A percentile compares a stretch with the other conserved stretches of the same genome.
Evolutionary conservation across 805 yeast species (phyloP).

Genomic region (Wickerhamomyces chaumierensis): DNA sequence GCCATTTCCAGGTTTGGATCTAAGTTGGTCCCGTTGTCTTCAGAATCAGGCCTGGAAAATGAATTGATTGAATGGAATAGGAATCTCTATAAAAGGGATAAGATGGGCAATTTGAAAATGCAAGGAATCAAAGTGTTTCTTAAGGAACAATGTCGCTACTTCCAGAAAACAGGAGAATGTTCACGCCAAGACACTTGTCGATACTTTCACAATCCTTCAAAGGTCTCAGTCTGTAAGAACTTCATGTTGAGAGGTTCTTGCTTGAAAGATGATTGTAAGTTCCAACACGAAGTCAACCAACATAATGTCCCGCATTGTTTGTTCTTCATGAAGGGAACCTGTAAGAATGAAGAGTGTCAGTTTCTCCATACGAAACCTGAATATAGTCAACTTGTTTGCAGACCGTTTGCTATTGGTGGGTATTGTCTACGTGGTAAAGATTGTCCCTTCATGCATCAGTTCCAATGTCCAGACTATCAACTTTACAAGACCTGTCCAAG

Average conservation of each 20-base stretch:
- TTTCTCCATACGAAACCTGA: conserved; percentile 37
- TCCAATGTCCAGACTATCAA: conserved; percentile 63
- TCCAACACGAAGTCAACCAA: conserved; percentile 47
- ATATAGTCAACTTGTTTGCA: conserved; percentile 36
- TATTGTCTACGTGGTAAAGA: conserved; percentile 51
- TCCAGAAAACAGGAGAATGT: conserved; percentile 27
- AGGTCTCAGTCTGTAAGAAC: conserved; percentile 43
- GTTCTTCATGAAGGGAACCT: conserved; percentile 34
- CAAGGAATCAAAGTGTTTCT: conserved; percentile 11
- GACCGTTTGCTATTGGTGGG: conserved; percentile 58
- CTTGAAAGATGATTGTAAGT: conserved; percentile 16
- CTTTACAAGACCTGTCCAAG: conserved; percentile 49
- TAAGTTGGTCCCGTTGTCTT: conserved; percentile 27
- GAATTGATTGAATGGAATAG: conserved; percentile 22
- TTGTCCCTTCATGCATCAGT: conserved; percentile 47
- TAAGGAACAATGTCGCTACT: conserved; percentile 19
- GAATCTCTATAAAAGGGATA: conserved; percentile 16
- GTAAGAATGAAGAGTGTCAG: conserved; percentile 38
- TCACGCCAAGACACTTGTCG: conserved; percentile 38
- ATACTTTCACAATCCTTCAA: conserved; percentile 39
- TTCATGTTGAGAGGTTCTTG: conserved; percentile 36
- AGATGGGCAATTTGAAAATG: conserved; percentile 20
- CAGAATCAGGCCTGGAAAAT: conserved; percentile 3
- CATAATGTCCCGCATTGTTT: conserved; percentile 52
- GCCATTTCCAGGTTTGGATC: conserved; percentile 31